A percentile compares a stretch with the other conserved stretches of the same genome.
These are phyloP conservation scores for Kandelia obovata DNA, from an alignment of 345 rosid species.

Conservation along the genomic window DNA sequence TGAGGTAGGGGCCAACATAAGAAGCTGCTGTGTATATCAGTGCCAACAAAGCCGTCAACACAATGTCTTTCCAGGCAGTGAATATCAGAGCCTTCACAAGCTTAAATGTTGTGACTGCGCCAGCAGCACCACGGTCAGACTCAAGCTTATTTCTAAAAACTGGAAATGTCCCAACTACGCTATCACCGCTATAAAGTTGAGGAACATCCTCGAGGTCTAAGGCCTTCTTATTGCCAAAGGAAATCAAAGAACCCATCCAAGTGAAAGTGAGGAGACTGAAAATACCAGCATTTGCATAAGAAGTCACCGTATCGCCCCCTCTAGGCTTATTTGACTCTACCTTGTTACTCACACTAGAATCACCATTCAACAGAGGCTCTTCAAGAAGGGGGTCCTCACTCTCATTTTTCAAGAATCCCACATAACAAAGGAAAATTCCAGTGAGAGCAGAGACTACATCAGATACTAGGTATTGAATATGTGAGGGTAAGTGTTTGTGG, in stretches of 20 bases:
- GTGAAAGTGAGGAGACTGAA: conserved; percentile 24
- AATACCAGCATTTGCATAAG: conserved; percentile 24
- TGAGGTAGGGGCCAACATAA: conserved; percentile 39
- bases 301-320: conserved; percentile 24
- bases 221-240: conserved; percentile 22
- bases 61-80: conserved; percentile 22
- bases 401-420: conserved; percentile 41
- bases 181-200: conserved; percentile 21
- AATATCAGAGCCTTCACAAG: conserved; percentile 23
- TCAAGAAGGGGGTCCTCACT: conserved; percentile 31
- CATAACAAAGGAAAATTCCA: conserved; percentile 53
- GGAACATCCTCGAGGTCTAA: conserved; percentile 31
- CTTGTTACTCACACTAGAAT: conserved; percentile 2
- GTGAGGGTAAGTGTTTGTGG: conserved; percentile 24
- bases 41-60: conserved; percentile 22
- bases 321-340: conserved; percentile 15
- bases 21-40: conserved; percentile 19
- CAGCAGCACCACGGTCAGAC: background rate
- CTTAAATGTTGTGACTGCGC: conserved; percentile 14
- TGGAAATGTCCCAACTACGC: conserved; percentile 20
- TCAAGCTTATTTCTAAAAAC: conserved; percentile 14
- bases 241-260: conserved; percentile 25
- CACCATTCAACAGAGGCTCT: conserved; percentile 39
- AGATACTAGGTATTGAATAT: conserved; percentile 31
- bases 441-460: conserved; percentile 47